Conservation (phyloP, 1,139 yeast species). For the Yamadazyma blattariae region DNA sequence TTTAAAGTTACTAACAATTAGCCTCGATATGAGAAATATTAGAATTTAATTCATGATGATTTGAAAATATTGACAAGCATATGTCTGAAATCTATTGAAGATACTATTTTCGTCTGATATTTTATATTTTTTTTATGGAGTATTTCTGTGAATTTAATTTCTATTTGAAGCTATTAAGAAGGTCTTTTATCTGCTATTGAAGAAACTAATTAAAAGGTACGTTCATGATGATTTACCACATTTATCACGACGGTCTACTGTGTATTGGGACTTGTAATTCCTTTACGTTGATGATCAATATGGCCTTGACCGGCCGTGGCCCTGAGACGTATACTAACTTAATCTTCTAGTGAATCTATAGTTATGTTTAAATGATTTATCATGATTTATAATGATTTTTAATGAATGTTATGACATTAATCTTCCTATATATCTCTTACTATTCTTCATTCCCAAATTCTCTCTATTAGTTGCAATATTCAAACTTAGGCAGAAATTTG, state of each 20-base stretch:
- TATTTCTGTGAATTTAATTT: background rate
- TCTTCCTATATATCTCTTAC: too few species aligned
- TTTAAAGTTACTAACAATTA: constrained; percentile 17
- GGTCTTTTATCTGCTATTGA: too few species aligned
- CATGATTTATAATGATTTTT: too few species aligned
- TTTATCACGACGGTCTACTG: constrained; percentile 99
- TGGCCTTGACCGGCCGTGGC: constrained; percentile 99
- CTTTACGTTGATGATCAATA: constrained; percentile 82
- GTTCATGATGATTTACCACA: constrained; percentile 92
- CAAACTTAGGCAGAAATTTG: too few species aligned
- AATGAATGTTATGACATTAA: too few species aligned
- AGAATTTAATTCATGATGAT: constrained; percentile 58
- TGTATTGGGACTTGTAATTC: constrained; percentile 71
- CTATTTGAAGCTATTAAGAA: background rate
- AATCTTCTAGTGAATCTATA: too few species aligned
- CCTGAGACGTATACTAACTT: constrained; percentile 40
- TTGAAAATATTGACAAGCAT: constrained; percentile 91
- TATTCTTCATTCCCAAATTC: too few species aligned
- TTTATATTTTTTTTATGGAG: constrained; percentile 15
- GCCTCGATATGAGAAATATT: constrained; percentile 16
- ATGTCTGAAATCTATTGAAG: constrained; percentile 83
- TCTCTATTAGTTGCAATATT: too few species aligned
- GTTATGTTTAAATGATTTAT: too few species aligned
- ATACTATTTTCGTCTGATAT: constrained; percentile 66
- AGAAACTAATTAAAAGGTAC: too few species aligned